Percentiles rank a stretch among this genome's conserved stretches.
phyloP scores from a whole-genome alignment of 176 grass and related monocot genomes.

The Aegilops speltoides region DNA sequence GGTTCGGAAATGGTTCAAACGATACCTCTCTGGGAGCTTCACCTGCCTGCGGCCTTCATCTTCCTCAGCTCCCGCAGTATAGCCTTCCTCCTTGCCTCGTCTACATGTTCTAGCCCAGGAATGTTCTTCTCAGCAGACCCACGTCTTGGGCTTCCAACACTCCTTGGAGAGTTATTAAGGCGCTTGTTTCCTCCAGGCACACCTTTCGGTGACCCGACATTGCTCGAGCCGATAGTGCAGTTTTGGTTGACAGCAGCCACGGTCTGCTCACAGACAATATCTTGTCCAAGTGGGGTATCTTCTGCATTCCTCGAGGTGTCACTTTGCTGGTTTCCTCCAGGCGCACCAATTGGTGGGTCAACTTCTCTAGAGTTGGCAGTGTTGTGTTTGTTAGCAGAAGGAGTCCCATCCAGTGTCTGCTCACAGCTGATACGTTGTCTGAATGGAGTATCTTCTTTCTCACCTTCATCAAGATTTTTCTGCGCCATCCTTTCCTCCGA shows the following conservation, averaged over 20 bases:
- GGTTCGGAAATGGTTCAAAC: neutral
- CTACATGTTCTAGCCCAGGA: conserved; percentile 16
- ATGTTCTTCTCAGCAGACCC: neutral
- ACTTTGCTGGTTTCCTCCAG: conserved; percentile 22
- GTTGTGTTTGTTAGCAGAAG: neutral
- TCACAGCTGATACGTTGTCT: conserved; percentile 19
- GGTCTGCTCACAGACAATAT: neutral
- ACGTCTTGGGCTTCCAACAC: neutral
- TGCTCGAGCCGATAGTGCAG: neutral
- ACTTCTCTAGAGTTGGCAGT: conserved; percentile 20
- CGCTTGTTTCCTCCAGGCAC: neutral
- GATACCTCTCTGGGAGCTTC: neutral
- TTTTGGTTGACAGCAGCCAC: neutral
- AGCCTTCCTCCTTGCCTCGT: conserved; percentile 45
- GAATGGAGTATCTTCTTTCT: conserved; percentile 18
- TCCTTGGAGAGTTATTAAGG: neutral
- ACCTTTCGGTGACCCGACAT: neutral
- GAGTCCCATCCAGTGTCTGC: neutral
- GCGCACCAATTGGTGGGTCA: conserved; percentile 5
- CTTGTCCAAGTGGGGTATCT: conserved; percentile 13
- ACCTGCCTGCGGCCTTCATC: conserved; percentile 32
- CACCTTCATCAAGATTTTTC: conserved; percentile 38
- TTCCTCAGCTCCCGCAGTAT: conserved; percentile 50
- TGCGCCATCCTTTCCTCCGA: conserved; percentile 16
- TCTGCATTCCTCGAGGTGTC: conserved; percentile 19